Evolutionary conservation across 495 filamentous ascomycete species (phyloP).

Genomic region (Aspergillus sclerotioniger): DNA sequence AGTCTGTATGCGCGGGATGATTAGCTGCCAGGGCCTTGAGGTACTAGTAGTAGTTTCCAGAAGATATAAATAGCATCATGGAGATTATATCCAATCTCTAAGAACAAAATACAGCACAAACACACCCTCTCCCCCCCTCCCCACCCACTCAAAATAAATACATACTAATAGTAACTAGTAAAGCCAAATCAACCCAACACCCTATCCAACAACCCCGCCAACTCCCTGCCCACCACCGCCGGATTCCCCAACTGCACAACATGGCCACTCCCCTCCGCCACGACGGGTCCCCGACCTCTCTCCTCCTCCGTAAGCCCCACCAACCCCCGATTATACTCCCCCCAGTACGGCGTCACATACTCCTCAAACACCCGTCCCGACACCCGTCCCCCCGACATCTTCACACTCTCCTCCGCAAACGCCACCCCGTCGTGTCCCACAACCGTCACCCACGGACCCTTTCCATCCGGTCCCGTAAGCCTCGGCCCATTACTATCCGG

Average conservation of each 20-base stretch:
- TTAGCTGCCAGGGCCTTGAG: too few relatives aligned
- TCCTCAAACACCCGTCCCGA: conserved; percentile 44
- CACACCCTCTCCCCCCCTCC: too few relatives aligned
- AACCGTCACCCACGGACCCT: conserved; percentile 48
- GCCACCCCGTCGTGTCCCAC: conserved; percentile 60
- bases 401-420: conserved; percentile 50
- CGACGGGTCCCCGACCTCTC: conserved; percentile 44
- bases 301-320: conserved; percentile 40
- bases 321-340: conserved; percentile 55
- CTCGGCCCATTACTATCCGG: conserved; percentile 48
- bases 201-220: conserved; percentile 37
- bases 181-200: background rate
- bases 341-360: conserved; percentile 57
- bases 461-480: conserved; percentile 38
- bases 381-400: conserved; percentile 27
- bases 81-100: too few relatives aligned
- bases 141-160: background rate
- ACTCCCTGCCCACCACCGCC: conserved; percentile 50
- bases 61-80: too few relatives aligned
- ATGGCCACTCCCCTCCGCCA: conserved; percentile 56
- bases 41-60: too few relatives aligned
- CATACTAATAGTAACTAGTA: background rate
- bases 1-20: background rate
- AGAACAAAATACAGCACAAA: too few relatives aligned
- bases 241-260: conserved; percentile 64